A percentile compares a stretch with the other conserved stretches of the same genome.
Evolutionary conservation across 2,329 filamentous ascomycete species (phyloP).

Genomic region (Domatiomyces catenatus): DNA sequence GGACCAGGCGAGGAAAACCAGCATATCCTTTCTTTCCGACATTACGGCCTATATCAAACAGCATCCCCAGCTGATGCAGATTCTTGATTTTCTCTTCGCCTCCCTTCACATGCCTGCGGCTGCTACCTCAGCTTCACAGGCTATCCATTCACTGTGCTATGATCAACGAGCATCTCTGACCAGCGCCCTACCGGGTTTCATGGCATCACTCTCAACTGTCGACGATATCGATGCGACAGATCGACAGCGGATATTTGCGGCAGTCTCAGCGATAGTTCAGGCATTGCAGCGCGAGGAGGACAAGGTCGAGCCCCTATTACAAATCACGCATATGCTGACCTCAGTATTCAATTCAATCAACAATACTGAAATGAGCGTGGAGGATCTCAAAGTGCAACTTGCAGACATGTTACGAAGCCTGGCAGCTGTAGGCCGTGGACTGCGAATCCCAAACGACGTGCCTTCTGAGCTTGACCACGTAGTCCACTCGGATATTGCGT

Average conservation of each 20-base stretch:
- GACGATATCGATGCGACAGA: constrained; percentile 10
- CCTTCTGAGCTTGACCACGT: constrained; percentile 11
- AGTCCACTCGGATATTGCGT: neutral
- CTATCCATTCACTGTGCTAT: constrained; percentile 30
- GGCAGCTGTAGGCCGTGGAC: constrained; percentile 15
- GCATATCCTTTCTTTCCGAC: constrained; percentile 28
- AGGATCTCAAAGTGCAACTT: constrained; percentile 22
- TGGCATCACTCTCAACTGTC: constrained; percentile 23
- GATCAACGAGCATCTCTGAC: constrained; percentile 28
- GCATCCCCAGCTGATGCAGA: constrained; percentile 26
- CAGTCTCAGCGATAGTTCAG: constrained; percentile 31
- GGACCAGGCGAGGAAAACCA: constrained; percentile 26
- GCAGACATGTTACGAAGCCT: constrained; percentile 24
- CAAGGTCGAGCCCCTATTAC: constrained; percentile 25
- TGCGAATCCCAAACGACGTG: constrained; percentile 12
- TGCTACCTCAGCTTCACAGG: constrained; percentile 28
- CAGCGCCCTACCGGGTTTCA: constrained; percentile 28
- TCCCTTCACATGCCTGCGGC: constrained; percentile 28
- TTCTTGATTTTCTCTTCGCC: constrained; percentile 30
- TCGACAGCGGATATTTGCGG: constrained; percentile 24
- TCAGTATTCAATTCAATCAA: constrained; percentile 19
- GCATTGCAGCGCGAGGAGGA: constrained; percentile 25
- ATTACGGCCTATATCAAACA: constrained; percentile 31
- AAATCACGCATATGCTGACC: constrained; percentile 24
- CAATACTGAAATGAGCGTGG: constrained; percentile 20